These are phyloP conservation scores for Metarhizium anisopliae DNA, from an alignment of 2,329 filamentous ascomycete genomes.

Conservation along the genomic window DNA sequence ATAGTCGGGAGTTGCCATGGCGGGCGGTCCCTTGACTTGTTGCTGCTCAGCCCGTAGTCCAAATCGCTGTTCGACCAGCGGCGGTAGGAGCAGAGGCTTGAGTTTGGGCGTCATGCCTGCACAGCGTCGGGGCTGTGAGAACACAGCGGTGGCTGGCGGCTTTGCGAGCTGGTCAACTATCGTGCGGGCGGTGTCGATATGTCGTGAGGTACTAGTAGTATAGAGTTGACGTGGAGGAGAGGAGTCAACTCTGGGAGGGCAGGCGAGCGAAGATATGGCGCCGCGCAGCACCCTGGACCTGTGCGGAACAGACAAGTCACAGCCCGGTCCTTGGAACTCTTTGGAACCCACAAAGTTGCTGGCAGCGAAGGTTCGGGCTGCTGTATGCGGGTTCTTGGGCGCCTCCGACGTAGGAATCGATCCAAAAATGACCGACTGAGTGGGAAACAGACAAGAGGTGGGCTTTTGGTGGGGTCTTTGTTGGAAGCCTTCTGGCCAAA, in stretches of 20 bases:
- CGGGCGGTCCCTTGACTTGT: neutral
- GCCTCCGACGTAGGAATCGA: too few species aligned
- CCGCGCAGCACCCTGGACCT: too few species aligned
- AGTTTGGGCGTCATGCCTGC: constrained; percentile 6
- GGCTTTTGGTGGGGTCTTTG: neutral
- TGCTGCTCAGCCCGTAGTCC: neutral
- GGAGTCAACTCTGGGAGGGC: neutral
- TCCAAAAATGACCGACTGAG: too few species aligned
- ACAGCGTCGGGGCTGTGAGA: constrained; percentile 2
- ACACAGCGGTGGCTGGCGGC: neutral
- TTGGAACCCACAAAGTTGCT: too few species aligned
- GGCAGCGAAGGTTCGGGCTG: neutral
- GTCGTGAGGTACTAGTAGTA: neutral
- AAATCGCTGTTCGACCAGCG: constrained; percentile 5
- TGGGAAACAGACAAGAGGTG: neutral
- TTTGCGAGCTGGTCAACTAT: neutral
- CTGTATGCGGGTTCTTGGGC: neutral
- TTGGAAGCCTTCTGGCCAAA: neutral
- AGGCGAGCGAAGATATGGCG: neutral
- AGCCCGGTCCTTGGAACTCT: too few species aligned
- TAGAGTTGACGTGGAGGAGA: neutral
- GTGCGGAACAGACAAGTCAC: too few species aligned
- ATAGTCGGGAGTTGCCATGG: constrained; percentile 24
- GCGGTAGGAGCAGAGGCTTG: constrained; percentile 7
- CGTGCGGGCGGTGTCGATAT: neutral